Evolutionary conservation across 441 rosid genomes (phyloP).

Genomic region (Corymbia calophylla): DNA sequence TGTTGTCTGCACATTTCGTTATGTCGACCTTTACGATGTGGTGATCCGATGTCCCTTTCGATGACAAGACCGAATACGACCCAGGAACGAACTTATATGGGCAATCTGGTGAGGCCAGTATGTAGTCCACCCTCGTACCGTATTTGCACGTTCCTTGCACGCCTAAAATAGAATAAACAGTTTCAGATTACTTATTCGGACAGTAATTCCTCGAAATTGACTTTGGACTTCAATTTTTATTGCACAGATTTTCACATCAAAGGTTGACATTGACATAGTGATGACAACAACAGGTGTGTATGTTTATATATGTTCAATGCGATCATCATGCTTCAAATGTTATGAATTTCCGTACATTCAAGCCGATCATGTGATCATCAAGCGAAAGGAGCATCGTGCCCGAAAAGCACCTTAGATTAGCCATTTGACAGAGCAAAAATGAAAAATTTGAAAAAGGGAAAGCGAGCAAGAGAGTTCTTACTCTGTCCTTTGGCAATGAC

Average conservation of each 20-base stretch:
- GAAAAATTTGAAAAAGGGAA: not conserved
- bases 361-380: not conserved
- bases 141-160: constrained; percentile 98
- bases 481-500: constrained; percentile 96
- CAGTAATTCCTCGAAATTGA: not conserved
- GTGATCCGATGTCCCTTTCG: constrained; percentile 95
- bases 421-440: not conserved
- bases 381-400: not conserved
- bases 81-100: constrained; percentile 73
- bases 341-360: not conserved
- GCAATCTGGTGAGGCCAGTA: constrained; percentile 67
- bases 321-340: not conserved
- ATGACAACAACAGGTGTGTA: not conserved
- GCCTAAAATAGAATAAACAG: constrained; percentile 23
- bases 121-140: constrained; percentile 85
- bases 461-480: constrained; percentile 7
- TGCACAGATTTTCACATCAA: not conserved
- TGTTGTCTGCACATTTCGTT: not conserved
- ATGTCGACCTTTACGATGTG: constrained; percentile 88
- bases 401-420: not conserved
- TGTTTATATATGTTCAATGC: not conserved
- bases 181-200: not conserved
- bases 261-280: not conserved
- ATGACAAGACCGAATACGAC: constrained; percentile 77
- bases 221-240: not conserved